Conservation (phyloP, 2,329 filamentous ascomycete genomes). For the Cadophora sp. region DNA sequence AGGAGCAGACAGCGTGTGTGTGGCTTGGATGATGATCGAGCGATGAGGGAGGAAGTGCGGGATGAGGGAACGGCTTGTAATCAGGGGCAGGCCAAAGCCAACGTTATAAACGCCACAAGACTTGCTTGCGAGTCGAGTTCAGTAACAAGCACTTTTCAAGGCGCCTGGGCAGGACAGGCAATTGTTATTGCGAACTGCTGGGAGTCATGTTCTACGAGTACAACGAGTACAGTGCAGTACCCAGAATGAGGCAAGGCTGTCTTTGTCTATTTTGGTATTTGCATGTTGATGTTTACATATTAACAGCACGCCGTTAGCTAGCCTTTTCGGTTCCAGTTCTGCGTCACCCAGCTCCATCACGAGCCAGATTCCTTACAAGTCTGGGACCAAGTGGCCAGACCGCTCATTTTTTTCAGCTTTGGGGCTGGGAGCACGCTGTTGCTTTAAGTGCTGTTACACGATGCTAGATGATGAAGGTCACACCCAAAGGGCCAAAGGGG, state of each 20-base stretch:
- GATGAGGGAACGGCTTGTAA: background rate
- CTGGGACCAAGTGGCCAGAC: conserved; percentile 9
- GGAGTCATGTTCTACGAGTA: too few relatives aligned
- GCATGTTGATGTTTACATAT: too few relatives aligned
- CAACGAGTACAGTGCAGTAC: too few relatives aligned
- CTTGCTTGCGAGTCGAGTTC: background rate
- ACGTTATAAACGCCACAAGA: conserved; percentile 1
- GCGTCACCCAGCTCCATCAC: conserved; percentile 4
- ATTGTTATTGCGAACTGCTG: background rate
- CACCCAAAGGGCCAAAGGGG: background rate
- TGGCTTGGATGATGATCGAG: conserved; percentile 2
- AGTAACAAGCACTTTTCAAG: too few relatives aligned
- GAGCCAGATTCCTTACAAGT: conserved; percentile 2
- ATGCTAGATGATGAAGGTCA: background rate
- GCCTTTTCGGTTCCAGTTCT: background rate
- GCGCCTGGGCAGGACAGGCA: too few relatives aligned
- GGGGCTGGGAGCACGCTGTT: background rate
- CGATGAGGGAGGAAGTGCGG: background rate
- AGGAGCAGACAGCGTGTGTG: background rate
- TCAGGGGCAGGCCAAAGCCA: conserved; percentile 7
- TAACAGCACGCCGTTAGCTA: background rate
- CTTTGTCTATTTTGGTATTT: background rate
- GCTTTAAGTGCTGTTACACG: background rate
- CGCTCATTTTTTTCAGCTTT: conserved; percentile 2
- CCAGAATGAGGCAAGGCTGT: conserved; percentile 10